Evolutionary conservation across 768 basidiomycete genomes (phyloP), one percentile per base, ranked within the genome.

Genomic region (Coprinopsis marcescibilis): DNA sequence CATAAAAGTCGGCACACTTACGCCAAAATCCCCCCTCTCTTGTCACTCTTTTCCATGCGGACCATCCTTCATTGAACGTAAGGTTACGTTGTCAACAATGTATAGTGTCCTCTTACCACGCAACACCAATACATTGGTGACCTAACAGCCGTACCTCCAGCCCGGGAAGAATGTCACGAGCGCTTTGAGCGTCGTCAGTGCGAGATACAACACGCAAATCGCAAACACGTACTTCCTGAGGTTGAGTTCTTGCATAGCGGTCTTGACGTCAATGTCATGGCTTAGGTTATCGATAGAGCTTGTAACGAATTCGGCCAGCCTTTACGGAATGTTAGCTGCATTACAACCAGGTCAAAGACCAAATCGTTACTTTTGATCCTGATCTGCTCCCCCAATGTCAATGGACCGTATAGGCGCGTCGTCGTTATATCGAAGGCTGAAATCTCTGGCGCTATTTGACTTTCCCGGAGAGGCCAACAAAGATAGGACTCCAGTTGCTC

Each of bases 51-150:
- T 56, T 85, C 84, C 57, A 81, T 78, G 13, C 80, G 69, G 0
- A 84, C 47, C 86, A 90, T 88, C 80, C 78, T 78, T 26, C 3
- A 19, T n/a, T n/a, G 23, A 3, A 25, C 7, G 25, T 45, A 4
- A 40, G 21, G 8, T 11, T 38, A 20, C n/a, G 7, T 23, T 23
- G 19, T 52, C 14, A 14, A 33, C 1, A 5, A 6, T 10, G 23
- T 10, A 19, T 17, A 15, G 25, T 14, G 17, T 20, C 12, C 4
- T 65, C n/a, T 26, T 49, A 77, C 83, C 86, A 90, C 29, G 75
- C 75, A 14, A 90, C 86, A 0, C 89, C 88, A 42, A 90, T 81
- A 29, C 76, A 67, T 61, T 90, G 85, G 57, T 90, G 89, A 5
- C 79, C 76, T 50, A 90, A 68, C 7, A 90, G 69, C 3, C 78